These are phyloP conservation scores for Lantana camara DNA, from an alignment of 257 asterid species.

Conservation along the genomic window DNA sequence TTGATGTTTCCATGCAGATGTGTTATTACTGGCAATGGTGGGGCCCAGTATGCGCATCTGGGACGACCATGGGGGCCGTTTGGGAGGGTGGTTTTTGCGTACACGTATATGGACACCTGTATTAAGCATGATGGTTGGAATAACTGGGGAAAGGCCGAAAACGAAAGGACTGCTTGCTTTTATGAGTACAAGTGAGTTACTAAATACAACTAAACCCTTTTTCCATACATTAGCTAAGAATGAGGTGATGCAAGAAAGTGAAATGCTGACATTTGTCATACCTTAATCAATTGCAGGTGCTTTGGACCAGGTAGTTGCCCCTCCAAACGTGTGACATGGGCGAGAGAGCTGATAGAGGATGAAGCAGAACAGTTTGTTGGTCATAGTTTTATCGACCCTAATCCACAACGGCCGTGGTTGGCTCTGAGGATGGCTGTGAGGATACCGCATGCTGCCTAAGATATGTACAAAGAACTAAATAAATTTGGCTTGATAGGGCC, in stretches of 20 bases:
- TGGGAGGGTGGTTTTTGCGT: conserved; percentile 86
- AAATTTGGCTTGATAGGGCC: conserved; percentile 1
- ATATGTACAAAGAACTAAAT: conserved; percentile 6
- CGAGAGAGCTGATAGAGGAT: conserved; percentile 80
- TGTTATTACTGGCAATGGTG: conserved; percentile 87
- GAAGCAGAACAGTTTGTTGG: conserved; percentile 78
- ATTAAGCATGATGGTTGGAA: conserved; percentile 83
- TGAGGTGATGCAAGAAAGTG: too few relatives aligned
- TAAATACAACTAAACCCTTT: not conserved
- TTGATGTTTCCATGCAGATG: conserved; percentile 59
- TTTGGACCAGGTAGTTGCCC: conserved; percentile 84
- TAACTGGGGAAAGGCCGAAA: conserved; percentile 91
- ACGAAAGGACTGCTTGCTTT: conserved; percentile 95
- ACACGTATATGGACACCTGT: conserved; percentile 79
- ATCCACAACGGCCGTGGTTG: conserved; percentile 75
- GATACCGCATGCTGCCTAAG: conserved; percentile 72
- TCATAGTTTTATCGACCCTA: conserved; percentile 77
- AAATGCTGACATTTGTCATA: not conserved
- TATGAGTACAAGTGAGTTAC: conserved; percentile 80
- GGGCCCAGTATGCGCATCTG: conserved; percentile 55
- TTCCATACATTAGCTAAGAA: too few relatives aligned
- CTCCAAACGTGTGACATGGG: conserved; percentile 84
- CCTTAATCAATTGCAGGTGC: conserved; percentile 54
- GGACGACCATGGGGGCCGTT: conserved; percentile 99
- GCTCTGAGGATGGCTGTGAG: conserved; percentile 71